Evolutionary conservation across 257 asterid genomes (phyloP), one percentile per base, ranked within the genome.

Genomic region (Gentiana straminea): DNA sequence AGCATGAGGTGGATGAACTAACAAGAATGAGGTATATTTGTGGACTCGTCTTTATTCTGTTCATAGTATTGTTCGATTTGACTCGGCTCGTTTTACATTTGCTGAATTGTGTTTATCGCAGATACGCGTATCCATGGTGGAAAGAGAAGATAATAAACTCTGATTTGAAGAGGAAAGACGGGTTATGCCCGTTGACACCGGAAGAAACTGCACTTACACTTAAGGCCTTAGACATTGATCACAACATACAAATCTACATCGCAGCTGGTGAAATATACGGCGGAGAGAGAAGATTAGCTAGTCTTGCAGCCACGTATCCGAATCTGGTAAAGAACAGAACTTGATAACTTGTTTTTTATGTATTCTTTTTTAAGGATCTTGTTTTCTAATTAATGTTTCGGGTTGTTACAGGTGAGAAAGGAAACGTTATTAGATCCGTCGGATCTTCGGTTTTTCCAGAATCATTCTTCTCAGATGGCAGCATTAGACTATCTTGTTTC

Each of bases 251-350:
- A 71, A 78, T 88, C 63, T 92, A 92, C 73, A 81, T 92, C 64
- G 99, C 99, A n/a, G 94, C 97, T 46, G 99, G 99, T 70, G 99
- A 92, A 74, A 92, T 92, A 68, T 92, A 92, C 35, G 97, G 99
- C 1, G 99, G 94, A 58, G 78, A 70, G 53, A 75, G 91, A 73
- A 77, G 97, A 73, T 57, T 92, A 63, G 74, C 89, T 53, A 80
- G 67, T 64, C 94, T 92, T 56, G 70, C 77, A 6, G 75, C 86
- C 55, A 75, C 83, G 34, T 92, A 78, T 77, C 94, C 98, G 13
- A 92, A 86, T 62, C 66, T 92, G 93, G 98, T 92, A 32, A 61
- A 87, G 77, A 45, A 58, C 65, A 43, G 51, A 44, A 38, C 54
- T 10, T 51, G 49, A 55, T 39, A 36, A 15, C 45, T 3, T 4